These are phyloP conservation scores for Chlamydomonas urium DNA, from an alignment of 139 green algal genomes.

Conservation along the genomic window DNA sequence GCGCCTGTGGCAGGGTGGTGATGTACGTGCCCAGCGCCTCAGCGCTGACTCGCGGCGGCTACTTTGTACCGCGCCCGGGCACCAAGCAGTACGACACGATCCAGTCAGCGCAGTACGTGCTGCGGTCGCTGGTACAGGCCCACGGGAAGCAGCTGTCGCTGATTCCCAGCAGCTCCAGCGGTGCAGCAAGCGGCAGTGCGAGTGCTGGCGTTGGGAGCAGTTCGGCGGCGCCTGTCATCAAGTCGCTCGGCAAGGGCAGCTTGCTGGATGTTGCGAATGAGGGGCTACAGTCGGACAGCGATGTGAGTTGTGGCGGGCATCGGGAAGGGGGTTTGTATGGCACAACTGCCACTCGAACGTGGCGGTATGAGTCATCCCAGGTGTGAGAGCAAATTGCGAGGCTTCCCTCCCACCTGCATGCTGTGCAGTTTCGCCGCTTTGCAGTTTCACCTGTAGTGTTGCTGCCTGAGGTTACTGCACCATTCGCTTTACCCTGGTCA, in stretches of 20 bases:
- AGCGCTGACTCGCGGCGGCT: slow-evolving; percentile 49
- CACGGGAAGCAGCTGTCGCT: slow-evolving; percentile 43
- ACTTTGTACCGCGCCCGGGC: slow-evolving; percentile 28
- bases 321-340: no score
- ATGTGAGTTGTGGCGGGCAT: slow-evolving; percentile 37
- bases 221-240: no score
- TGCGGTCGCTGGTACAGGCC: slow-evolving; percentile 35
- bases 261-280: slow-evolving; percentile 23
- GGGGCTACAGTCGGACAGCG: slow-evolving; percentile 35
- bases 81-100: slow-evolving; percentile 60
- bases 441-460: no score
- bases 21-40: slow-evolving; percentile 64
- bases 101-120: slow-evolving; percentile 51
- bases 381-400: no score
- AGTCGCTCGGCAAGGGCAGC: background rate
- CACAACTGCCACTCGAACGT: no score
- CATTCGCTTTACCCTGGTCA: no score
- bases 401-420: no score
- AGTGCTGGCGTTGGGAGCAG: no score
- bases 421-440: no score
- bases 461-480: no score
- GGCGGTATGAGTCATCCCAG: no score
- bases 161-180: slow-evolving; percentile 22
- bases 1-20: slow-evolving; percentile 35
- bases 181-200: background rate